These are phyloP conservation scores for Plectosphaerella plurivora DNA, from an alignment of 2,329 filamentous ascomycete species.

Conservation along the genomic window DNA sequence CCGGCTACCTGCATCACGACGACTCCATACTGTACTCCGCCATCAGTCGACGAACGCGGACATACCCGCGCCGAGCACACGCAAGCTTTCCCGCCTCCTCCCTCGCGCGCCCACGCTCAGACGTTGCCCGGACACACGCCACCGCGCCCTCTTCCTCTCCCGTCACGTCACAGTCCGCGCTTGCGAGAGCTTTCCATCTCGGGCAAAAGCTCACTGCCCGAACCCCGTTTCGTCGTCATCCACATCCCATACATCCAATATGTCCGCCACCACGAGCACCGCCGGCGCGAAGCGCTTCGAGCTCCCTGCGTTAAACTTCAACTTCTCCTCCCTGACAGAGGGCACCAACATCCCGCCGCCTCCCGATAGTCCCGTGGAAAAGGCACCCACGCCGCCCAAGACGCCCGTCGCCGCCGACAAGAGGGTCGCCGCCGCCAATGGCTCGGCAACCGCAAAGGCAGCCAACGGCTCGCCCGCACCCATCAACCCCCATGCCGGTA, in stretches of 20 bases:
- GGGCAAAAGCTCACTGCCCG: too few relatives aligned
- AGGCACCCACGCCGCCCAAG: conserved; percentile 40
- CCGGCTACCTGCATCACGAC: neutral
- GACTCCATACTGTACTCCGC: neutral
- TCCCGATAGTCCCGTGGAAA: conserved; percentile 47
- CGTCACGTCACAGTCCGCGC: too few relatives aligned
- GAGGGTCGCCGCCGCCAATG: conserved; percentile 14
- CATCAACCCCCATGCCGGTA: conserved; percentile 28
- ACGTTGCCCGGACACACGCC: neutral
- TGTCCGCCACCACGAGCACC: conserved; percentile 5
- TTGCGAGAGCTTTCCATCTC: too few relatives aligned
- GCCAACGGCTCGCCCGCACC: neutral
- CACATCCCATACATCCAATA: neutral
- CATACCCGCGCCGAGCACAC: neutral
- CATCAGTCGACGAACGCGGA: neutral
- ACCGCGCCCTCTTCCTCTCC: neutral
- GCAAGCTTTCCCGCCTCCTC: neutral
- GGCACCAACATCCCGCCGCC: conserved; percentile 58
- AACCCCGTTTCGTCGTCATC: too few relatives aligned
- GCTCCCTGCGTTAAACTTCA: conserved; percentile 53
- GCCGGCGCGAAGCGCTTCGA: conserved; percentile 39
- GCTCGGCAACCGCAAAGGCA: conserved; percentile 12
- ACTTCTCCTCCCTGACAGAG: conserved; percentile 55
- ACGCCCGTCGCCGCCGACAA: conserved; percentile 19
- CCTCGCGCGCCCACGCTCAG: neutral